Percentiles rank a stretch among this genome's conserved stretches.
phyloP scores from a whole-genome alignment of 305 asterid species.

The Fraxinus greggii region DNA sequence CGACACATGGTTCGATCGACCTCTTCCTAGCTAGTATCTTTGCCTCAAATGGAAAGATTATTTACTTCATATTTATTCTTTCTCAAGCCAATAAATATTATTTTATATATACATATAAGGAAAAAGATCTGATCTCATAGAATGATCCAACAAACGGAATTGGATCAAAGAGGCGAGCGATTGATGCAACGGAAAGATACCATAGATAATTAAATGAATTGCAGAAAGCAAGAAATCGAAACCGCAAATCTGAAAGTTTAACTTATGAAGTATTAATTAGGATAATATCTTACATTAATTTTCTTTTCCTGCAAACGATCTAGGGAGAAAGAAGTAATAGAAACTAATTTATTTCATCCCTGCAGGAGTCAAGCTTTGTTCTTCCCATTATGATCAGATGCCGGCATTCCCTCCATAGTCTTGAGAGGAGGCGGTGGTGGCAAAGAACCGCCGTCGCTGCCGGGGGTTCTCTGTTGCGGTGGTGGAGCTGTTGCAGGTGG shows the following conservation, averaged over 20 bases:
- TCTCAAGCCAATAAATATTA: no score
- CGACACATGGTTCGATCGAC: no score
- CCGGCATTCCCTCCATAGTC: slow-evolving; percentile 34
- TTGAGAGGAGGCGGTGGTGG: slow-evolving; percentile 17
- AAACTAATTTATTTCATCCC: slow-evolving; percentile 22
- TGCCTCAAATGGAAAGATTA: background rate
- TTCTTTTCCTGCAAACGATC: slow-evolving; percentile 23
- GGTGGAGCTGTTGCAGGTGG: slow-evolving; percentile 33
- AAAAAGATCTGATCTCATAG: no score
- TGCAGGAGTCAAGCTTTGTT: slow-evolving; percentile 21
- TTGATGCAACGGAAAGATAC: background rate
- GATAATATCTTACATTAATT: background rate
- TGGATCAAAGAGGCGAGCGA: background rate
- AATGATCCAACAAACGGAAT: background rate
- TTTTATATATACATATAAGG: no score
- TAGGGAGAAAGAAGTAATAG: slow-evolving; percentile 12
- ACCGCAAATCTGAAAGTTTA: background rate
- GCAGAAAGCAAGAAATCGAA: background rate
- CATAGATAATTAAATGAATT: background rate
- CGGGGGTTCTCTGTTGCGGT: slow-evolving; percentile 19
- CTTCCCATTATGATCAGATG: slow-evolving; percentile 29
- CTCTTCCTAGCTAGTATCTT: background rate
- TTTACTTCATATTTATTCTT: no score
- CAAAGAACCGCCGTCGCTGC: slow-evolving; percentile 16
- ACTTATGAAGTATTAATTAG: background rate